phyloP scores from a whole-genome alignment of 345 rosid genomes.

The Acer saccharum region DNA sequence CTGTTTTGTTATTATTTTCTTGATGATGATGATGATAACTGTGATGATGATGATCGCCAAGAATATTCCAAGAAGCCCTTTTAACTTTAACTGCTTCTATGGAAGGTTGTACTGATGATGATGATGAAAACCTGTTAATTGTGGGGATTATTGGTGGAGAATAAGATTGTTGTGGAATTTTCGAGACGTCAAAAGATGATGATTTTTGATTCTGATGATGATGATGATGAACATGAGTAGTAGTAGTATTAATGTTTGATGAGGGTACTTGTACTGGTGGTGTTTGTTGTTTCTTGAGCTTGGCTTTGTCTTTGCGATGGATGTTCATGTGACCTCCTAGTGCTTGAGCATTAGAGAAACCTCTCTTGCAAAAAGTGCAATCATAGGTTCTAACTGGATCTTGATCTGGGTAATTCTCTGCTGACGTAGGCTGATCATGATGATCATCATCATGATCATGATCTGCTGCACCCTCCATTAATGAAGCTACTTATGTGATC shows the following conservation, averaged over 20 bases:
- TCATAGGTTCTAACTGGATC: conserved; percentile 55
- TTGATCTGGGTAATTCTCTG: conserved; percentile 19
- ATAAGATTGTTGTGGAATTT: conserved; percentile 4
- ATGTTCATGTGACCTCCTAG: conserved; percentile 96
- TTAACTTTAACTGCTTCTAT: background rate
- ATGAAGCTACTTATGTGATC: background rate
- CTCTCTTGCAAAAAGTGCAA: conserved; percentile 85
- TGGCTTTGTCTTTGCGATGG: conserved; percentile 81
- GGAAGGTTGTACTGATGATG: background rate
- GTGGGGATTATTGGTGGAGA: conserved; percentile 6
- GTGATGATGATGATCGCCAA: background rate
- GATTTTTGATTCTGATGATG: conserved; percentile 14
- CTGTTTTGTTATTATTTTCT: background rate
- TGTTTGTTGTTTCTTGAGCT: conserved; percentile 42
- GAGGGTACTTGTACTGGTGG: conserved; percentile 9
- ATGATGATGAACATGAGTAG: background rate
- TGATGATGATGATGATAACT: background rate
- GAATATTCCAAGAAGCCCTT: conserved; percentile 25
- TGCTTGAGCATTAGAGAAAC: conserved; percentile 91
- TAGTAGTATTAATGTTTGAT: background rate
- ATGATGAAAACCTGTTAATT: background rate
- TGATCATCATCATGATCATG: background rate
- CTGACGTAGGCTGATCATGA: conserved; percentile 21
- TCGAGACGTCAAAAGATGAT: conserved; percentile 10
- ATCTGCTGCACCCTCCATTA: conserved; percentile 22